Percentiles rank a stretch among this genome's conserved stretches.
phyloP scores from a whole-genome alignment of 768 basidiomycete species.

The Leccinum obscurum region DNA sequence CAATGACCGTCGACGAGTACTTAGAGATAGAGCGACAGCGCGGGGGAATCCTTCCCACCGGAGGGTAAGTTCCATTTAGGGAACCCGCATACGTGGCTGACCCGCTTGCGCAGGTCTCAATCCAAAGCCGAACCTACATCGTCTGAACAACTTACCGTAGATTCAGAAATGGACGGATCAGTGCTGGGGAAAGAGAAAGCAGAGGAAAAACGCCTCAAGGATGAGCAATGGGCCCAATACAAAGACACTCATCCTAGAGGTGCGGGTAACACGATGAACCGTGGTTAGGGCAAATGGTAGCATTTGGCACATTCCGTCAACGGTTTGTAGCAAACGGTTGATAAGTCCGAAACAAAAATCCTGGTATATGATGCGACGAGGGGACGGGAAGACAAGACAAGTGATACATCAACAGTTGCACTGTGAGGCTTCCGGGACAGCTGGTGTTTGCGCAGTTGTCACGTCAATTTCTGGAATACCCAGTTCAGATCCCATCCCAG shows the following conservation, averaged over 20 bases:
- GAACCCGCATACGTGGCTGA: slow-evolving; percentile 7
- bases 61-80: slow-evolving; percentile 60
- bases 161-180: slow-evolving; percentile 86
- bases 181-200: slow-evolving; percentile 60
- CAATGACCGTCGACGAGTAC: slow-evolving; percentile 96
- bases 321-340: slow-evolving; percentile 18
- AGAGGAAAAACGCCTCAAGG: slow-evolving; percentile 79
- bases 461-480: slow-evolving; percentile 81
- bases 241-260: slow-evolving; percentile 86
- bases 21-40: slow-evolving; percentile 79
- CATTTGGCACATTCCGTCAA: slow-evolving; percentile 7
- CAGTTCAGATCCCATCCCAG: slow-evolving; percentile 7
- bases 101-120: slow-evolving; percentile 48
- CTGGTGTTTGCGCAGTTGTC: slow-evolving; percentile 62
- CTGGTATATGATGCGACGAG: slow-evolving; percentile 28
- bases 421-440: slow-evolving; percentile 83
- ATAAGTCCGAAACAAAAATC: slow-evolving; percentile 28
- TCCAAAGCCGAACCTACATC: slow-evolving; percentile 68
- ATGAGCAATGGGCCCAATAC: slow-evolving; percentile 90
- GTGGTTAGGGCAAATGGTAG: slow-evolving; percentile 45
- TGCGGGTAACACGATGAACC: slow-evolving; percentile 97
- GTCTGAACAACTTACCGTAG: slow-evolving; percentile 74
- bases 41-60: slow-evolving; percentile 85
- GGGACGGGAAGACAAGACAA: neutral
- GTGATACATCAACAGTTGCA: slow-evolving; percentile 66